Conservation (phyloP, 2,329 filamentous ascomycete genomes). For the Pyricularia sp. region DNA sequence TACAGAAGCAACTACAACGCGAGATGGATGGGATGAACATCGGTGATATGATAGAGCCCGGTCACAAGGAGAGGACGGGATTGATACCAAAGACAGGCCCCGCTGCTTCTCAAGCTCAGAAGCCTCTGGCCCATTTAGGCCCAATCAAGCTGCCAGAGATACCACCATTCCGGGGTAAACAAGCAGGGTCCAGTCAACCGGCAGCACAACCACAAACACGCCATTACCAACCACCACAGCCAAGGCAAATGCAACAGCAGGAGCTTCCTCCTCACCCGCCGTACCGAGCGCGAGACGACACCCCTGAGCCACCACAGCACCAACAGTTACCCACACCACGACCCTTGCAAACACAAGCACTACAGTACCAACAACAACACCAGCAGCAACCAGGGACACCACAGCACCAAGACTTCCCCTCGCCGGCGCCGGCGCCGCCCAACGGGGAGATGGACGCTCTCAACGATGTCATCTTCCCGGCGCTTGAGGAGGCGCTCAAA, state of each 20-base stretch:
- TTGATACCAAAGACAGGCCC: conserved; percentile 20
- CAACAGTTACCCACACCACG: conserved; percentile 12
- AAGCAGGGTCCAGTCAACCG: neutral
- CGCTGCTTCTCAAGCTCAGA: conserved; percentile 21
- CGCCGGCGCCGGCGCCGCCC: conserved; percentile 44
- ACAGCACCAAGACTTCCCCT: conserved; percentile 33
- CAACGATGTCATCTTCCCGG: conserved; percentile 85
- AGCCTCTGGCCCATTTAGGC: conserved; percentile 13
- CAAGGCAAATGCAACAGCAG: conserved; percentile 3
- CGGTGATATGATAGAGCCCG: conserved; percentile 1
- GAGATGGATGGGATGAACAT: conserved; percentile 52
- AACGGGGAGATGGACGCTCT: conserved; percentile 74
- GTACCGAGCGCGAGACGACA: neutral
- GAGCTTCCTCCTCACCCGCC: conserved; percentile 3
- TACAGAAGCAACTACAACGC: conserved; percentile 54
- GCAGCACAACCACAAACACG: neutral
- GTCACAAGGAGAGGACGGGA: neutral
- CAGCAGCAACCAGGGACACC: conserved; percentile 9
- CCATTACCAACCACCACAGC: conserved; percentile 11
- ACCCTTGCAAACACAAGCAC: conserved; percentile 12
- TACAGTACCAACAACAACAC: conserved; percentile 13
- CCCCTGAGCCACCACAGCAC: conserved; percentile 8
- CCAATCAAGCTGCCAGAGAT: conserved; percentile 43
- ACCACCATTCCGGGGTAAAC: conserved; percentile 38
- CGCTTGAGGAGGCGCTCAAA: conserved; percentile 82